Evolutionary conservation across 1,284 basidiomycete species (phyloP), one percentile per base, ranked within the genome.

Genomic region (Paramarasmius palmivorus): DNA sequence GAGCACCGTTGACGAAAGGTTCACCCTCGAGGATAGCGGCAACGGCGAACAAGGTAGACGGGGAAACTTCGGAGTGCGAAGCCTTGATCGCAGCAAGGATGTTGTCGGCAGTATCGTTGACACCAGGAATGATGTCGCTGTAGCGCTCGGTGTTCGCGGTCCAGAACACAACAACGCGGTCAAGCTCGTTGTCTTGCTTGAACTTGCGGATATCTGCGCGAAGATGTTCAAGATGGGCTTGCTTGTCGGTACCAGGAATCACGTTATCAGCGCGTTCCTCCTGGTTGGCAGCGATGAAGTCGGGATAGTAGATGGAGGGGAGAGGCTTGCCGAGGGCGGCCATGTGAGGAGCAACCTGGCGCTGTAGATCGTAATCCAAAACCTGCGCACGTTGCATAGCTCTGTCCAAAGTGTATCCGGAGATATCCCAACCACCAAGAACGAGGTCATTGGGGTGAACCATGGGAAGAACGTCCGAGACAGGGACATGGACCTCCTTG

Each of bases 81-180:
- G 72, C 59, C 73, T 91, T 84, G 78, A 99, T 93, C 6, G 94
- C 76, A 47, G 79, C 77, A 62, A 99, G 86, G 49, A 99, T 74
- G 70, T 91, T 90, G 63, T 93, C 90, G 14, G 94, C 91, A 14
- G 95, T 95, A 73, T 99, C 96, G 73, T 99, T 98, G 63, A 98
- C 86, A 49, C 96, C 95, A 14, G 92, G 81, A 67, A 98, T 86
- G 72, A 99, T 88, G 62, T 95, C 92, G 66, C 92, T 90, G 84
- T 96, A 99, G 58, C 96, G 90, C 81, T 99, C 96, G 36, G 96
- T 99, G 79, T 99, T 98, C 68, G 96, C 96, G 29, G 95, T 97
- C 95, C 95, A 98, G 78, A 97, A 95, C 55, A 97, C 89, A 60
- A 98, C 76, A 60, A 93, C 83, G 56, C 88, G 88, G 71, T 97